phyloP scores from a whole-genome alignment of 164 flowering plant species.

The Magnolia changhungtana region DNA sequence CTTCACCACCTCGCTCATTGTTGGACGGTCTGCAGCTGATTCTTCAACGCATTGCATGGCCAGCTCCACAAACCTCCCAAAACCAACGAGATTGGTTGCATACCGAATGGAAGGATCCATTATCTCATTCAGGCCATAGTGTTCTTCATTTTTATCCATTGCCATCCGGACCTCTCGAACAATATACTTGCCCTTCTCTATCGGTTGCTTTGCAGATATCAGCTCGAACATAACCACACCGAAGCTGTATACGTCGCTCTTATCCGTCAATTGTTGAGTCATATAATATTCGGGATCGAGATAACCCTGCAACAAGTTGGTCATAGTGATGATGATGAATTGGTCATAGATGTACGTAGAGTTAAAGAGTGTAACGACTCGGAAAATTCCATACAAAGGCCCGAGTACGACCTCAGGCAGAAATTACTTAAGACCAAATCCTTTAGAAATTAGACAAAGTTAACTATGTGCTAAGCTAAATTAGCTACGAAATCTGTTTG shows the following conservation, averaged over 20 bases:
- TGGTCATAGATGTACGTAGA: background rate
- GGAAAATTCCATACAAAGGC: too few species aligned
- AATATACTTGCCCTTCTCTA: constrained; percentile 49
- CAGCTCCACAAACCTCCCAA: constrained; percentile 42
- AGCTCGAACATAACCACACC: constrained; percentile 61
- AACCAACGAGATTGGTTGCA: constrained; percentile 29
- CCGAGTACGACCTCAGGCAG: too few species aligned
- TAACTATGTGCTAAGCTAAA: too few species aligned
- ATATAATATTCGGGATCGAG: constrained; percentile 76
- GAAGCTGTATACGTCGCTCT: constrained; percentile 71
- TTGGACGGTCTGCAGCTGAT: constrained; percentile 41
- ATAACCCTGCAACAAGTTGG: constrained; percentile 45
- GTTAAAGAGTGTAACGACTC: too few species aligned
- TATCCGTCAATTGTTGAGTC: constrained; percentile 61
- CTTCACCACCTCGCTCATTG: constrained; percentile 59
- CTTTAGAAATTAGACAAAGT: too few species aligned
- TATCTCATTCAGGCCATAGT: constrained; percentile 33
- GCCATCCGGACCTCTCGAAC: constrained; percentile 39
- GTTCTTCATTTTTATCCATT: constrained; percentile 34
- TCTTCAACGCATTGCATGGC: constrained; percentile 57
- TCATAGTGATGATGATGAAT: background rate
- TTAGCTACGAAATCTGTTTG: too few species aligned
- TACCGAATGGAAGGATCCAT: constrained; percentile 40
- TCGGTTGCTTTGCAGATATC: constrained; percentile 48
- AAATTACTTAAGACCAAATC: too few species aligned